Evolutionary conservation across 1,284 basidiomycete genomes (phyloP).

Genomic region (Chondrostereum purpureum): DNA sequence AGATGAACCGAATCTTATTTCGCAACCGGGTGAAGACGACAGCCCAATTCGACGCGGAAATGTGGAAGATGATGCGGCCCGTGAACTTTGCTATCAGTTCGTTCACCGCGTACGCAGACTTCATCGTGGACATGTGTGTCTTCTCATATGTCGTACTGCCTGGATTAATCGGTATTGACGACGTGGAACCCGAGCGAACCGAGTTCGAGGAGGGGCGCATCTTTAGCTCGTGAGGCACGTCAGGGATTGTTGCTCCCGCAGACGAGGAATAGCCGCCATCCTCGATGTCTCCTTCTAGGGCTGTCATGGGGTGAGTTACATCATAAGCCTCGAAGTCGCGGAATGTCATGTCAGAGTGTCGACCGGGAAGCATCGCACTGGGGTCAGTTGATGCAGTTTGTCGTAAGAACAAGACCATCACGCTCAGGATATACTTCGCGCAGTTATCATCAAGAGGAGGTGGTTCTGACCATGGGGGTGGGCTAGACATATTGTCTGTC

Average conservation of each 20-base stretch:
- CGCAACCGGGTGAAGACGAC: constrained; percentile 73
- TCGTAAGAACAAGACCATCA: constrained; percentile 77
- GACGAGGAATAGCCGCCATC: constrained; percentile 14
- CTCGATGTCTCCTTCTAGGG: constrained; percentile 6
- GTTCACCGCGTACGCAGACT: constrained; percentile 51
- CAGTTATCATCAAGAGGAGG: constrained; percentile 79
- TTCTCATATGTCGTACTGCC: constrained; percentile 50
- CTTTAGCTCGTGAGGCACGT: constrained; percentile 19
- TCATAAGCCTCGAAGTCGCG: constrained; percentile 63
- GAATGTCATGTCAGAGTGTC: constrained; percentile 61
- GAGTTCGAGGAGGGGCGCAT: constrained; percentile 38
- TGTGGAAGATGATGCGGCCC: constrained; percentile 79
- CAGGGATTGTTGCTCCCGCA: constrained; percentile 12
- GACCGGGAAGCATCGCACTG: constrained; percentile 55
- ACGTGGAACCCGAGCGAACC: constrained; percentile 31
- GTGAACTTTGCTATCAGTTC: constrained; percentile 60
- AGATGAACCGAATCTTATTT: constrained; percentile 63
- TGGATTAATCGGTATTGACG: constrained; percentile 31
- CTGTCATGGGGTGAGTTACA: constrained; percentile 19
- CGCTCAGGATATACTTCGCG: constrained; percentile 80
- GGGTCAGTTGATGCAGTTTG: constrained; percentile 61
- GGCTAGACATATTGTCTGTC: constrained; percentile 28
- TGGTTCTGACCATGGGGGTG: constrained; percentile 56
- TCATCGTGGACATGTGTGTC: constrained; percentile 58
- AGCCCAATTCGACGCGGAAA: constrained; percentile 88